A percentile compares a stretch with the other conserved stretches of the same genome.
Conservation (phyloP, 2,329 filamentous ascomycete genomes). For the Aspergillus pseudotamarii region DNA sequence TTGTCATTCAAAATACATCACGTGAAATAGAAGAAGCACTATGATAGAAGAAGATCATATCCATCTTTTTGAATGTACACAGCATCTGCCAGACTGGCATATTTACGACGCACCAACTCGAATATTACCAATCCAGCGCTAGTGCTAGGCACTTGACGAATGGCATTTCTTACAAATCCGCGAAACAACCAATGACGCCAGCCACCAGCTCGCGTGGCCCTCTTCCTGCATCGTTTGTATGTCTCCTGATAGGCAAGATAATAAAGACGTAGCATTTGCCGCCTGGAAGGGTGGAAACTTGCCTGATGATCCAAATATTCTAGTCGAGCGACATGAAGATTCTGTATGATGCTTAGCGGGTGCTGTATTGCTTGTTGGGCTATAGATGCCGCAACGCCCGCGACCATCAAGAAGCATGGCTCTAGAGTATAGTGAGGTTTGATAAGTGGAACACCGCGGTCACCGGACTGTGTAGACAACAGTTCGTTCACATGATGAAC, state of each 20-base stretch:
- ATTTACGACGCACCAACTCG: slow-evolving; percentile 64
- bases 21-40: slow-evolving; percentile 16
- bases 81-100: slow-evolving; percentile 56
- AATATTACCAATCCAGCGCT: slow-evolving; percentile 67
- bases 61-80: slow-evolving; percentile 61
- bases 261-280: slow-evolving; percentile 56
- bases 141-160: slow-evolving; percentile 65
- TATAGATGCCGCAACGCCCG: slow-evolving; percentile 61
- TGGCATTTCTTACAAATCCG: slow-evolving; percentile 58
- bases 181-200: slow-evolving; percentile 61
- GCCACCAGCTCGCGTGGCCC: slow-evolving; percentile 55
- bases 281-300: slow-evolving; percentile 43
- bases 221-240: slow-evolving; percentile 55
- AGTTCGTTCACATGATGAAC: slow-evolving; percentile 31
- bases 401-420: slow-evolving; percentile 62
- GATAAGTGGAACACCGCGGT: slow-evolving; percentile 50
- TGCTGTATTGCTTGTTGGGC: slow-evolving; percentile 62
- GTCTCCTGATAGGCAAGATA: slow-evolving; percentile 65
- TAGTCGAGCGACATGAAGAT: slow-evolving; percentile 61
- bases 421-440: slow-evolving; percentile 66
- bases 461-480: slow-evolving; percentile 28
- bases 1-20: background rate
- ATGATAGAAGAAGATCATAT: slow-evolving; percentile 62
- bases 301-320: slow-evolving; percentile 61
- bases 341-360: slow-evolving; percentile 62